Evolutionary conservation across 2,329 filamentous ascomycete species (phyloP).

Genomic region (Zymoseptoria brevis): DNA sequence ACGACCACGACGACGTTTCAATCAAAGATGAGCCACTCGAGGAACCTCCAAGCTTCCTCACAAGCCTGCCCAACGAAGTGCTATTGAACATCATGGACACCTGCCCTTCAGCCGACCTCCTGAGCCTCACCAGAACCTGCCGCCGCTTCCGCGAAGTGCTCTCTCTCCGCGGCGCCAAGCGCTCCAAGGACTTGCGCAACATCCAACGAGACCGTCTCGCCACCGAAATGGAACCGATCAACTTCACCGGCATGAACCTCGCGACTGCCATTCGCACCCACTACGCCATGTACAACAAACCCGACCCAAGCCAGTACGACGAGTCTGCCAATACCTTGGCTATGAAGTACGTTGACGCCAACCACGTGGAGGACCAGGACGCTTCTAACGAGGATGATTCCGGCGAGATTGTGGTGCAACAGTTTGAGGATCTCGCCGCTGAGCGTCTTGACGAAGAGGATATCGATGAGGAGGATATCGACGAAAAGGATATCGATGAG

Average conservation of each 20-base stretch:
- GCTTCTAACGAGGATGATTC: no score
- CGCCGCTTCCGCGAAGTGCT: background rate
- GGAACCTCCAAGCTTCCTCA: background rate
- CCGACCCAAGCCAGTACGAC: background rate
- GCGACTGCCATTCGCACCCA: background rate
- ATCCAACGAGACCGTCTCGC: background rate
- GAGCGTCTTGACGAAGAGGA: no score
- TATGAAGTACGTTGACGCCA: background rate
- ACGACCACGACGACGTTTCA: background rate
- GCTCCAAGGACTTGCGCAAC: background rate
- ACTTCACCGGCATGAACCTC: background rate
- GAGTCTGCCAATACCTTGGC: background rate
- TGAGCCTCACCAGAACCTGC: background rate
- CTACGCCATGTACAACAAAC: background rate
- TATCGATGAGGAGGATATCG: no score
- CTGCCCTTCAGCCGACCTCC: background rate
- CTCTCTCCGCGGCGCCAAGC: background rate
- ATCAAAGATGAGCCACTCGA: background rate
- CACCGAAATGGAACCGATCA: background rate
- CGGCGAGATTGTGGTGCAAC: no score
- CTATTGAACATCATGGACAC: background rate
- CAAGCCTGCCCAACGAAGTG: background rate
- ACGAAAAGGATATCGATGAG: no score
- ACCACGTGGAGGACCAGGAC: background rate
- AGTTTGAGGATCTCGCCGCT: no score